Evolutionary conservation across 176 grass and related monocot species (phyloP), one percentile per base, ranked within the genome.

Genomic region (Alopecurus myosuroides): DNA sequence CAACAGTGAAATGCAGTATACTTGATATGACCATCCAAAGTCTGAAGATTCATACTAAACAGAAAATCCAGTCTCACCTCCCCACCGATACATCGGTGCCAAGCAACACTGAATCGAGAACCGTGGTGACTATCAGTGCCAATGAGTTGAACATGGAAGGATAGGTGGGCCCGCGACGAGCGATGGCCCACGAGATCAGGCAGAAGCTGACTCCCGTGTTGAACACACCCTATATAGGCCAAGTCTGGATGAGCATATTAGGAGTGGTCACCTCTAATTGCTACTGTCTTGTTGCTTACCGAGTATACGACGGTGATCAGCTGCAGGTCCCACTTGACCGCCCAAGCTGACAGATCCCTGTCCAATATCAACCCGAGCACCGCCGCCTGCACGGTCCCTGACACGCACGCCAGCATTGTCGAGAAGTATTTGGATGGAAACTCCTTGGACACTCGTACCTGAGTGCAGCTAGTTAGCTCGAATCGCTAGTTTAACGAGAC

Each of bases 81-180:
- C 88, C 91, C 3, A 90, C 46, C 1, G 85, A 87, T 36, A 93
- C 26, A 10, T 67, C 40, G 4, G 82, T 77, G 31, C 88, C 91
- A 9, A 93, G 66, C 23, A 87, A 31, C 26, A 85, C 36, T 1
- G 72, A 87, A 1, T 89, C 81, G 0, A 85, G 49, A 28, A 78
- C 58, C 3, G 18, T 63, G 18, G 84, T 89, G 49, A 81, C 28
- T 7, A 92, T 40, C 9, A 92, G 67, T 1, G 87, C 46, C 18
- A 92, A 23, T 0, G 91, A 89, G 66, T 89, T 89, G 81, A 93
- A 93, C 63, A 88, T 85, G 18, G 87, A 71, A 3, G 91, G 91
- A 31, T 93, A 93, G 13, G 69, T 87, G 3, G 91, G 91, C 12
- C 91, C 87, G 0, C 88, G 70, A 0, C 65, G 29, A 0, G 81